Evolutionary conservation across 1,139 yeast genomes (phyloP).

Genomic region (Nakaseomyces glabratus): DNA sequence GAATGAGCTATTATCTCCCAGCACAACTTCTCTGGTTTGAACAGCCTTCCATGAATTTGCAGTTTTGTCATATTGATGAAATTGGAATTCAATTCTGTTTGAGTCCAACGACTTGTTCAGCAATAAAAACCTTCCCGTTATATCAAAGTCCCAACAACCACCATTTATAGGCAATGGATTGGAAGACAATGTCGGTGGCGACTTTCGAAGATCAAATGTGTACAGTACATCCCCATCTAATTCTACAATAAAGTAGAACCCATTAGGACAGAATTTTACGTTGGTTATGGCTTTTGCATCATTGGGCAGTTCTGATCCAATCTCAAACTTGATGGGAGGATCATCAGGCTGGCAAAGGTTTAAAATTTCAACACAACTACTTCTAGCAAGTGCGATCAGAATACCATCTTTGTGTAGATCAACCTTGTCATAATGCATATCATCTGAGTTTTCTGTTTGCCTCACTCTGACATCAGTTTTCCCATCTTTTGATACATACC

Average conservation of each 20-base stretch:
- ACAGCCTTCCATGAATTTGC: not conserved
- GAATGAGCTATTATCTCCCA: too few relatives aligned
- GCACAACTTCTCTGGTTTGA: too few relatives aligned
- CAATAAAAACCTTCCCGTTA: not conserved
- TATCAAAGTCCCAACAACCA: constrained; percentile 5
- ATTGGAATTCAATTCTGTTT: not conserved
- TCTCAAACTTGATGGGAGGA: constrained; percentile 12
- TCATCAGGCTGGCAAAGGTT: constrained; percentile 16
- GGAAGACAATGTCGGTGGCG: not conserved
- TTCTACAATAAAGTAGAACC: constrained; percentile 51
- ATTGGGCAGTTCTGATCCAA: constrained; percentile 18
- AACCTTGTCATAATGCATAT: constrained; percentile 8
- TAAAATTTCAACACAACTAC: constrained; percentile 12
- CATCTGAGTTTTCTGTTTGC: not conserved
- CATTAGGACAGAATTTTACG: constrained; percentile 54
- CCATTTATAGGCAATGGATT: not conserved
- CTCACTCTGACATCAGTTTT: constrained; percentile 5
- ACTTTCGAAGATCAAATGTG: constrained; percentile 53
- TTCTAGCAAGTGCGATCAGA: constrained; percentile 17
- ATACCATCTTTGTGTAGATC: constrained; percentile 27
- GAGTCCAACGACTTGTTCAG: not conserved
- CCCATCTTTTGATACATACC: constrained; percentile 4
- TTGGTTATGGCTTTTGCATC: constrained; percentile 32
- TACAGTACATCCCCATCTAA: constrained; percentile 27
- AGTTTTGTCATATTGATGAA: not conserved